Base-by-base conservation (phyloP, 2,329 filamentous ascomycete genomes). In the Chaetomium globosum region DNA sequence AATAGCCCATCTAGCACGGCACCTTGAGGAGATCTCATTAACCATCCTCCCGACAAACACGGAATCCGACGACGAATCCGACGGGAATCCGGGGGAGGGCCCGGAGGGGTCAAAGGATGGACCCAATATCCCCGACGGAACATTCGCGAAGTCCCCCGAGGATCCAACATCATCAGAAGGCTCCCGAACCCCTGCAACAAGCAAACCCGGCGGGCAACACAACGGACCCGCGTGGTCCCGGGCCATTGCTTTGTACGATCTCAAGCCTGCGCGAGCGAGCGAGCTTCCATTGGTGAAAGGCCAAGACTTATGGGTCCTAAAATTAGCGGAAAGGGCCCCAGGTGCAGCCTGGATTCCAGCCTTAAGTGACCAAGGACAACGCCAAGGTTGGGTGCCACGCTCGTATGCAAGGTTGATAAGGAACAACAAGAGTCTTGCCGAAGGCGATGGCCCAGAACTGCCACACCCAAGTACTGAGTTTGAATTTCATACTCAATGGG, bases 1-100 rank as follows among this genome's bases (percentile, higher is more conserved):
- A 13, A 8, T 8, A 13, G 3, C 53, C 1, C 60, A 63, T 48
- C 8, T 63, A 16, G 43, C 53, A 1, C 43, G 30, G 19, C 60
- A 63, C 43, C 53, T 63, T 19, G 60, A 63, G 23, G 60, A 62
- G 53, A 13, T 64, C 3, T 46, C 61, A 6, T 23, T 59, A 5
- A 53, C 48, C 1, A 59, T 59, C 43, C 46, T 63, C 19, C 53
- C 60, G 4, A 43, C 60, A 8, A 52, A 57, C 9, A 30, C 28
- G 9, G 60, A 52, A 30, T 16, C 23, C n/a, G 53, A 63, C 48
- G 58, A 52, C 13, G 33, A 39, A 3, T 61, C 33, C 19, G 49
- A 46, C 8, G 13, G 12, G 4, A 16, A 26, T n/a, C n/a, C 9
- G 16, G 7, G 10, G 36, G 9, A 5, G 10, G n/a, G n/a, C n/a